Base-by-base conservation (phyloP, 1,284 basidiomycete genomes). In the Ceratorhiza oryzae-sativae region DNA sequence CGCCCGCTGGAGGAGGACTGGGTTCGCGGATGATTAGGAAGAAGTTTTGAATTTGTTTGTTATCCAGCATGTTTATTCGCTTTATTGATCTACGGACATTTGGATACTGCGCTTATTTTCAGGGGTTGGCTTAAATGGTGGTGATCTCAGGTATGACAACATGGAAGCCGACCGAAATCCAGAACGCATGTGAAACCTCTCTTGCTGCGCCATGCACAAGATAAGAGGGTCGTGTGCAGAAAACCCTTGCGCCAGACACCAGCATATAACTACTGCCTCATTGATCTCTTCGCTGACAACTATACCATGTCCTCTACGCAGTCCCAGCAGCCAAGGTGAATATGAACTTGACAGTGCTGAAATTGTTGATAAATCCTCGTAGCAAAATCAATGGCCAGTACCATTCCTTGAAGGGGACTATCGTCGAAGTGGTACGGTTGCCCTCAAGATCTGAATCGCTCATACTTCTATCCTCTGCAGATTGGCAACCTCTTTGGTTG, bases 331-430 rank as follows among this genome's bases (percentile, higher is more conserved):
- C 60, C 60, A 6, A 62, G 60, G 60, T 49, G 1, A 32, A 45
- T 62, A 32, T 45, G 6, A 18, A 8, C 8, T 42, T 20, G 20
- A 10, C 27, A 46, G 41, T 68, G 56, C 61, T 42, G 42, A 58
- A 13, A 41, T 41, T 60, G 70, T 62, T 25, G 42, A 45, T 3
- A 18, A 10, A 46, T n/a, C n/a, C 15, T 12, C 5, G 27, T 27
- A 65, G 53, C 41, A 73, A 75, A 71, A 51, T 59, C 23, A 72
- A 80, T 77, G 82, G 81, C 51, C 80, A 82, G 75, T 74, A 67
- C 56, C 72, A 71, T 48, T 74, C 67, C 53, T 55, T 74, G 59
- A 73, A 73, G 61, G 82, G 82, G 6, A 73, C 73, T 51, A 76
- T 76, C 53, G 81, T 82, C 75, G 82, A 82, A 76, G 62, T 77